Conservation (phyloP, 441 rosid genomes). For the Mallotus japonicus region DNA sequence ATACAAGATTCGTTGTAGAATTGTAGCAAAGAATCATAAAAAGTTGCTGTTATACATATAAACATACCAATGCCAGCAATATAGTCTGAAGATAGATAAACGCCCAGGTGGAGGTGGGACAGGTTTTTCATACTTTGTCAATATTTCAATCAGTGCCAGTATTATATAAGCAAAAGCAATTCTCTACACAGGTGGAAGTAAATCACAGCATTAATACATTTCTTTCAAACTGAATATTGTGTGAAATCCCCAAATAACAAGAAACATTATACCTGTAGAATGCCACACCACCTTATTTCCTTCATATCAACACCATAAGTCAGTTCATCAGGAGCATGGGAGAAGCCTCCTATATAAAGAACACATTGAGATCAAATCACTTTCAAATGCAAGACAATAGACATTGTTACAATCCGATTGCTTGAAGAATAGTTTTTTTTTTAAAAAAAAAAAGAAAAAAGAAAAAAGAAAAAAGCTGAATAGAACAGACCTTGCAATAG, state of each 20-base stretch:
- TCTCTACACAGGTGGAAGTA: slow-evolving; percentile 45
- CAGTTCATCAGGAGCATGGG: slow-evolving; percentile 79
- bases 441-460: background rate
- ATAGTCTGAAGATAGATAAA: slow-evolving; percentile 53
- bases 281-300: slow-evolving; percentile 74
- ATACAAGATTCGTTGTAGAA: slow-evolving; percentile 5
- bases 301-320: slow-evolving; percentile 75
- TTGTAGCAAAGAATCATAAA: background rate
- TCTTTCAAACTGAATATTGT: background rate
- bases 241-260: background rate
- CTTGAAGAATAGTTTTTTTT: background rate
- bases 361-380: slow-evolving; percentile 13
- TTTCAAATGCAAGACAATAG: background rate
- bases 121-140: slow-evolving; percentile 37
- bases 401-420: background rate
- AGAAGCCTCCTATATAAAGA: slow-evolving; percentile 61
- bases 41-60: background rate
- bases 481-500: slow-evolving; percentile 62
- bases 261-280: slow-evolving; percentile 65
- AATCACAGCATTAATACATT: slow-evolving; percentile 11
- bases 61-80: slow-evolving; percentile 68
- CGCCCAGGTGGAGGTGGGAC: slow-evolving; percentile 32
- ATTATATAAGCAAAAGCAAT: slow-evolving; percentile 78
- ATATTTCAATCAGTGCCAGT: slow-evolving; percentile 63
- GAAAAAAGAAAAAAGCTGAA: background rate